A percentile compares a stretch with the other conserved stretches of the same genome.
These are phyloP conservation scores for Mucuna pruriens DNA, from an alignment of 306 rosid genomes.

Conservation along the genomic window DNA sequence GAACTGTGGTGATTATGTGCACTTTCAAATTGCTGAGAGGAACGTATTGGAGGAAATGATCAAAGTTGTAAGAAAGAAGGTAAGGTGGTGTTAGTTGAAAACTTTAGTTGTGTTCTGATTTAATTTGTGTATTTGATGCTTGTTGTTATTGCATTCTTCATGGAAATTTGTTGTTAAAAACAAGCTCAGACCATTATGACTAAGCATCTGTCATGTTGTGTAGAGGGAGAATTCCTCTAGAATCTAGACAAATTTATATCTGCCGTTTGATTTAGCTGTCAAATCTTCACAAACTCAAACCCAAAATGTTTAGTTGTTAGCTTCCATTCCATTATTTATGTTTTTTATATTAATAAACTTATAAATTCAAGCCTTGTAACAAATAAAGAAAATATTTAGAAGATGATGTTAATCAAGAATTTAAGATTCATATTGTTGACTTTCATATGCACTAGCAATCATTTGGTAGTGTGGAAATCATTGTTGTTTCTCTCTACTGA, in stretches of 20 bases:
- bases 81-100: slow-evolving; percentile 42
- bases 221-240: neutral
- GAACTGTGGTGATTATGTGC: slow-evolving; percentile 94
- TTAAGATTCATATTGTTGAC: neutral
- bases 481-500: slow-evolving; percentile 21
- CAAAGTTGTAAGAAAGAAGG: slow-evolving; percentile 95
- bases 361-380: neutral
- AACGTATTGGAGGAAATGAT: slow-evolving; percentile 90
- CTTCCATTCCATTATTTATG: neutral
- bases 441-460: neutral
- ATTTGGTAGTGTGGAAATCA: neutral
- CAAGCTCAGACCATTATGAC: neutral
- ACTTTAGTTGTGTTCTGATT: slow-evolving; percentile 25
- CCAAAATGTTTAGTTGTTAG: neutral
- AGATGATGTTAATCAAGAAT: neutral
- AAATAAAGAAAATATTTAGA: slow-evolving; percentile 7
- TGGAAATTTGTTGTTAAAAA: neutral
- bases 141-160: neutral
- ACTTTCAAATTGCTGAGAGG: slow-evolving; percentile 92
- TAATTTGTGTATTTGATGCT: slow-evolving; percentile 31
- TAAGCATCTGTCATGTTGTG: neutral
- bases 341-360: neutral
- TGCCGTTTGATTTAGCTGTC: neutral
- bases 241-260: neutral
- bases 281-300: slow-evolving; percentile 11